Evolutionary conservation across 352 stramenopile genomes (phyloP).

Genomic region (Thraustochytrium sp.): DNA sequence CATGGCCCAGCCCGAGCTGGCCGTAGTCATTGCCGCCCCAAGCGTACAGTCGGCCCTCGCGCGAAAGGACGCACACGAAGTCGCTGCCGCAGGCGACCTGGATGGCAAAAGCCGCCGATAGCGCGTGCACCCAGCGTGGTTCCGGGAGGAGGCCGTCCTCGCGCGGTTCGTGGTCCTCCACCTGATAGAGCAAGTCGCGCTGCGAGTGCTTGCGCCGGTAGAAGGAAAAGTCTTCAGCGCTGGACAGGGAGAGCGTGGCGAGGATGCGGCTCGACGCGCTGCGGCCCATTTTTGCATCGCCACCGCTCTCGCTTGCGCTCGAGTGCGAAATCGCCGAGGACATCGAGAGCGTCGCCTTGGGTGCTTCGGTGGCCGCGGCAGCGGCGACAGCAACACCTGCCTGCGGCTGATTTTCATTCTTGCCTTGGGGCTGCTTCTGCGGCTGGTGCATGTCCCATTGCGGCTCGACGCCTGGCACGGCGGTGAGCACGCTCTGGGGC

Average conservation of each 20-base stretch:
- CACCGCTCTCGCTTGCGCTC: background rate
- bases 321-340: background rate
- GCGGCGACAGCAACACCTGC: too few relatives aligned
- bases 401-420: too few relatives aligned
- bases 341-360: background rate
- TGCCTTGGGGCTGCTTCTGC: background rate
- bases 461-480: background rate
- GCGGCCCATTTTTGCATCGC: background rate
- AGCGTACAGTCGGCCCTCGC: conserved; percentile 32
- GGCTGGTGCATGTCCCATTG: background rate
- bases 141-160: background rate
- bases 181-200: background rate
- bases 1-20: conserved; percentile 40
- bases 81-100: background rate
- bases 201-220: background rate
- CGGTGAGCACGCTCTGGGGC: background rate
- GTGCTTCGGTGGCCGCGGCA: too few relatives aligned
- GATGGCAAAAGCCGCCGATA: background rate
- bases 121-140: background rate
- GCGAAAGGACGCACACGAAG: background rate
- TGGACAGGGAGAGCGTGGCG: background rate
- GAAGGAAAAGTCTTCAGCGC: background rate
- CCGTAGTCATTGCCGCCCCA: conserved; percentile 44
- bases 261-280: background rate
- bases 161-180: background rate